Percentiles rank a stretch among this genome's conserved stretches.
phyloP scores from a whole-genome alignment of 495 filamentous ascomycete species.

The Lentithecium fluviatile region DNA sequence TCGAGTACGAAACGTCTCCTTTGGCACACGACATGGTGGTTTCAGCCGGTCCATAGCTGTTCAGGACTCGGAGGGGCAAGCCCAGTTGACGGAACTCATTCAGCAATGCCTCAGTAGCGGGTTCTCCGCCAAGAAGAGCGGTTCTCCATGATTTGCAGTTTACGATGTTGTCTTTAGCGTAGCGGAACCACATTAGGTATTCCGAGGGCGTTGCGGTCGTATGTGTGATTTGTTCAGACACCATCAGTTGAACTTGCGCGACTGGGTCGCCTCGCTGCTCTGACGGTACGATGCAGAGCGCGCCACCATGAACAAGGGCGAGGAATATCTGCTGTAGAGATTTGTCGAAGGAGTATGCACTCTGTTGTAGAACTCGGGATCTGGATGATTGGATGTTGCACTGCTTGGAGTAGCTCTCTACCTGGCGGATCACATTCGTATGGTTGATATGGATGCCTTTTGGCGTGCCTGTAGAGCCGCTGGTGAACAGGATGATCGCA shows the following conservation, averaged over 20 bases:
- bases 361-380: constrained; percentile 9
- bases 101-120: not conserved
- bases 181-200: constrained; percentile 16
- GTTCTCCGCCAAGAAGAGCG: constrained; percentile 9
- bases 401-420: not conserved
- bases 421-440: constrained; percentile 56
- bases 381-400: not conserved
- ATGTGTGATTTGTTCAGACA: constrained; percentile 1
- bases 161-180: not conserved
- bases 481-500: constrained; percentile 98
- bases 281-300: not conserved
- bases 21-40: not conserved
- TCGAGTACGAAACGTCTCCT: not conserved
- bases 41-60: constrained; percentile 19
- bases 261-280: constrained; percentile 4
- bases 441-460: constrained; percentile 92
- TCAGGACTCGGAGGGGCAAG: not conserved
- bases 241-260: not conserved
- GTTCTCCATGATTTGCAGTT: not conserved
- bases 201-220: constrained; percentile 11
- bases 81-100: not conserved
- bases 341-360: not conserved
- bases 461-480: constrained; percentile 90
- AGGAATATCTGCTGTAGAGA: constrained; percentile 16
- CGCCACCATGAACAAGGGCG: constrained; percentile 4